phyloP scores from a whole-genome alignment of 108 stramenopile species.

The Cyclostephanos tholiformis region DNA sequence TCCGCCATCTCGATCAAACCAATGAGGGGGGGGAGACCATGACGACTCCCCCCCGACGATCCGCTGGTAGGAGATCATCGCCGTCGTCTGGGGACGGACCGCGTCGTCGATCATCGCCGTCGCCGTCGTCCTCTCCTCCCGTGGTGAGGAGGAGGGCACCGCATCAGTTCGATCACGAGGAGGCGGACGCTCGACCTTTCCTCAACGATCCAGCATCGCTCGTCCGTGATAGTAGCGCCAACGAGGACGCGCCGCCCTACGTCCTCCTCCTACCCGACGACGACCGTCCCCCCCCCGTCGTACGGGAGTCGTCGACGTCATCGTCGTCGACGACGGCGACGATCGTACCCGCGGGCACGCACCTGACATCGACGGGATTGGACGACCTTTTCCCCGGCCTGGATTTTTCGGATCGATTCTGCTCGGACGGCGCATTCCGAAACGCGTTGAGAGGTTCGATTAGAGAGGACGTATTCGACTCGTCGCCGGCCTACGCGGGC shows the following conservation, averaged over 20 bases:
- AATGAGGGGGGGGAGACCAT: not conserved
- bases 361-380: constrained; percentile 47
- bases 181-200: constrained; percentile 50
- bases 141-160: constrained; percentile 38
- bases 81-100: not conserved
- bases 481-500: constrained; percentile 62
- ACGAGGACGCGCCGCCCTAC: constrained; percentile 51
- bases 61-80: constrained; percentile 7
- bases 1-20: not conserved
- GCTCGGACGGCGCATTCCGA: constrained; percentile 51
- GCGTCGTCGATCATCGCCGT: not conserved
- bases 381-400: constrained; percentile 59
- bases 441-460: constrained; percentile 57
- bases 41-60: not conserved
- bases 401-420: constrained; percentile 46
- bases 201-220: constrained; percentile 25
- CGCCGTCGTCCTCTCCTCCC: not conserved
- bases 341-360: not conserved
- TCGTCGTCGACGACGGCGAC: too few relatives aligned
- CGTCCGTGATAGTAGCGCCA: constrained; percentile 26
- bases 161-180: constrained; percentile 53
- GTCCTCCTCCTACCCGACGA: not conserved
- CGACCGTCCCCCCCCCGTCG: too few relatives aligned
- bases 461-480: constrained; percentile 77
- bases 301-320: too few relatives aligned